A percentile compares a stretch with the other conserved stretches of the same genome.
Conservation (phyloP, 1,139 yeast species). For the Kodamaea anthophila region DNA sequence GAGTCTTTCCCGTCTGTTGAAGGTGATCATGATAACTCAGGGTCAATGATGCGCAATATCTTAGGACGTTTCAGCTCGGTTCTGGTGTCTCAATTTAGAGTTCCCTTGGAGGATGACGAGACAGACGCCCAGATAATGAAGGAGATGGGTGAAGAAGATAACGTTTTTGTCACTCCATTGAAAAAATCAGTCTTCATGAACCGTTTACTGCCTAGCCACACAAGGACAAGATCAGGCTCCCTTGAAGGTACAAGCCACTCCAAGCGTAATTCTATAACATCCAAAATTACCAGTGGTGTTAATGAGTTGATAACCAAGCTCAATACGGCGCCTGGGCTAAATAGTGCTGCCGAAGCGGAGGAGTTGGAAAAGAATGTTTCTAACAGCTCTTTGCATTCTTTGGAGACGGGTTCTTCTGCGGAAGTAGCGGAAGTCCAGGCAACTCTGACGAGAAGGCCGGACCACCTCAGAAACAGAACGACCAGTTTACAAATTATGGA, state of each 20-base stretch:
- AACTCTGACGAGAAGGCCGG: constrained; percentile 18
- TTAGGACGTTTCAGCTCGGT: constrained; percentile 31
- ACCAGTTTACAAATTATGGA: constrained; percentile 42
- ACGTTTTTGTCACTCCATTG: constrained; percentile 10
- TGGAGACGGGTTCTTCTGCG: constrained; percentile 19
- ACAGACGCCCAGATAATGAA: constrained; percentile 1
- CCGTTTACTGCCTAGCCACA: constrained; percentile 28
- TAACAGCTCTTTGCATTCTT: constrained; percentile 27
- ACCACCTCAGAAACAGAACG: constrained; percentile 27
- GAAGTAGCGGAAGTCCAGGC: constrained; percentile 9
- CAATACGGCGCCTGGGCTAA: constrained; percentile 13
- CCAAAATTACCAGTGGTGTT: constrained; percentile 37
- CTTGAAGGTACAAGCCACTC: constrained; percentile 16
- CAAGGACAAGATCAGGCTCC: constrained; percentile 36
- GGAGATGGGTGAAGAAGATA: constrained; percentile 6
- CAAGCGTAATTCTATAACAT: constrained; percentile 31
- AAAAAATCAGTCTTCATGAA: constrained; percentile 24
- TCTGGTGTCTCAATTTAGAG: constrained; percentile 16
- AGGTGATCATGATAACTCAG: constrained; percentile 12
- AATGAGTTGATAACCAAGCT: constrained; percentile 40
- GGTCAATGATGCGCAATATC: constrained; percentile 30
- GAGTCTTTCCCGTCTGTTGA: constrained; percentile 25
- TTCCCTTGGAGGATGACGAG: constrained; percentile 6
- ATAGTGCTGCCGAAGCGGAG: constrained; percentile 4
- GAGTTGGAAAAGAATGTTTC: constrained; percentile 18